Base-by-base conservation (phyloP, 2,329 filamentous ascomycete genomes). In the Stylonectria norvegica region DNA sequence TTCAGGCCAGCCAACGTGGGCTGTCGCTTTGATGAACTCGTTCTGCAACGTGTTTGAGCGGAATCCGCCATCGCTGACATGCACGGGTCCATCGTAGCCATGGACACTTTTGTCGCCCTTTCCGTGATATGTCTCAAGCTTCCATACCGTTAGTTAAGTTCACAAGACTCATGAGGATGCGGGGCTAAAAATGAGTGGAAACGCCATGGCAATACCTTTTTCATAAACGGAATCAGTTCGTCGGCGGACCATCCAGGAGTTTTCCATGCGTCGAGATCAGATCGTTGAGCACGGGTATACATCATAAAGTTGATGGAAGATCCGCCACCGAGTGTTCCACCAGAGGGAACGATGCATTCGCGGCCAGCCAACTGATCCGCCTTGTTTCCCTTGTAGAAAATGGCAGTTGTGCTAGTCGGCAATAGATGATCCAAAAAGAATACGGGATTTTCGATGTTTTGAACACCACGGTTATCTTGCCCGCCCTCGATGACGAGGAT, bases 91-190 rank as follows among this genome's bases (percentile, higher is more conserved):
- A 17, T 70, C 57, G 27, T 65, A 56, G 10, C 79, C 79, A 49
- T 83, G 79, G 2, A 64, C 45, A 5, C 63, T 62, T 34, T 65
- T 36, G 56, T 67, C 55, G 37, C 67, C 72, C 19, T 62, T 54
- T 5, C 71, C 69, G 47, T 76, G 70, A 40, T 76, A 81, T 0
- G 75, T 81, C 57, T 82, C 79, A 9, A 79, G 58, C 68, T 70
- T 34, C 6, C 12, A 35, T 8, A 3, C 0, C 11, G 20, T 51
- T 11, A 50, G 42, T 14, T 7, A 12, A 18, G 30, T n/a, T n/a
- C n/a, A n/a, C n/a, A n/a, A 18, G 6, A 29, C 12, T 9, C 30
- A 17, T 32, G 8, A n/a, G 7, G 6, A 5, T 4, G 14, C 2
- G 10, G n/a, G 3, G 3, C 7, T 11, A 1, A 3, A 8, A 12